phyloP scores from a whole-genome alignment of 2,329 filamentous ascomycete genomes.

The Chrysosporium keratinophilum region DNA sequence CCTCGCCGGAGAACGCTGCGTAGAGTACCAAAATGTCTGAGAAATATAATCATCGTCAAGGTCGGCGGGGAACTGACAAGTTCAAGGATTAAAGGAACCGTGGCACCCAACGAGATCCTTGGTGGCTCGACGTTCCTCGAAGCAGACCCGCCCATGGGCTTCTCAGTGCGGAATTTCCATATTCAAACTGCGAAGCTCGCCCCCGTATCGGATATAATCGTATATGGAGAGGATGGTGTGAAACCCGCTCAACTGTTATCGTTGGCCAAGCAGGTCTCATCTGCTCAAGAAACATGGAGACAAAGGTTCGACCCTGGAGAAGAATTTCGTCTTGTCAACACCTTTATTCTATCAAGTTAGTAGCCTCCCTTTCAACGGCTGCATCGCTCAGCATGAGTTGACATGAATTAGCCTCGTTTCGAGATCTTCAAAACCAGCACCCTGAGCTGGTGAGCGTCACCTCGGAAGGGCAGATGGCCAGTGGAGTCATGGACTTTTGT shows the following conservation, averaged over 20 bases:
- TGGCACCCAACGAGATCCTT: slow-evolving; percentile 71
- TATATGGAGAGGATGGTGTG: slow-evolving; percentile 68
- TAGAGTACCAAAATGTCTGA: slow-evolving; percentile 63
- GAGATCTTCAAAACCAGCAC: slow-evolving; percentile 59
- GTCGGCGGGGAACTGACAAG: slow-evolving; percentile 66
- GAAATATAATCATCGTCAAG: slow-evolving; percentile 78
- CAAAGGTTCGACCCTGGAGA: slow-evolving; percentile 50
- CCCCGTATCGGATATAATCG: slow-evolving; percentile 77
- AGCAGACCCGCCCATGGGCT: slow-evolving; percentile 76
- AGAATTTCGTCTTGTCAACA: slow-evolving; percentile 61
- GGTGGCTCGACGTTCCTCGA: slow-evolving; percentile 61
- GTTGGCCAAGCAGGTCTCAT: slow-evolving; percentile 54
- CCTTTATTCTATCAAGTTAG: slow-evolving; percentile 61
- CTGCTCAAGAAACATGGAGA: slow-evolving; percentile 67
- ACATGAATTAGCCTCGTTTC: slow-evolving; percentile 46
- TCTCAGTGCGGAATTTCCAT: slow-evolving; percentile 94
- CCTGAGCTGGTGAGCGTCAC: slow-evolving; percentile 65
- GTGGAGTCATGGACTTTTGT: slow-evolving; percentile 75
- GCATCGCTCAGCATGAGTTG: neutral
- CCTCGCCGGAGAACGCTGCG: slow-evolving; percentile 61
- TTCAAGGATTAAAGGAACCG: slow-evolving; percentile 74
- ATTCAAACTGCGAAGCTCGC: slow-evolving; percentile 87
- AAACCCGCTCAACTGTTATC: slow-evolving; percentile 55
- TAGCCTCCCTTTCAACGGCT: slow-evolving; percentile 11
- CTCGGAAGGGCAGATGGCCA: slow-evolving; percentile 59